A percentile compares a stretch with the other conserved stretches of the same genome.
These are phyloP conservation scores for Gaeumannomyces tritici DNA, from an alignment of 2,329 filamentous ascomycete species.

Conservation along the genomic window DNA sequence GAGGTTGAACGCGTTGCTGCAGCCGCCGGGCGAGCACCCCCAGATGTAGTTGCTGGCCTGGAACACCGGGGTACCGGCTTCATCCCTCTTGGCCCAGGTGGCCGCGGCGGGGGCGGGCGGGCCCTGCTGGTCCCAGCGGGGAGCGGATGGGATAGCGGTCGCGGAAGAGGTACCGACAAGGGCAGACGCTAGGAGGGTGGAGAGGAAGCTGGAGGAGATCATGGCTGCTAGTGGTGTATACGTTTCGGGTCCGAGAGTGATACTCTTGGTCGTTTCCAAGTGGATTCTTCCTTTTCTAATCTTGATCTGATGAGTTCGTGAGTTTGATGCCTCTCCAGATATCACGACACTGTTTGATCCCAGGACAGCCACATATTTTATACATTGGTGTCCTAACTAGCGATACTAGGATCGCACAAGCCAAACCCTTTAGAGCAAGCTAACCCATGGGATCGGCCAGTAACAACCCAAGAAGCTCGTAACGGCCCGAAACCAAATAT, in stretches of 20 bases:
- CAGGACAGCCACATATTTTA: not conserved
- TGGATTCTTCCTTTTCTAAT: not conserved
- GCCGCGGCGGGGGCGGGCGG: no score
- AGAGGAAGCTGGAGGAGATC: not conserved
- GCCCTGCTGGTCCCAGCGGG: not conserved
- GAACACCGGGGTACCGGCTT: not conserved
- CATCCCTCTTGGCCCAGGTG: not conserved
- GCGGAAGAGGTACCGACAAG: not conserved
- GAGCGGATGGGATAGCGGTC: not conserved
- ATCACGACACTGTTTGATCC: not conserved
- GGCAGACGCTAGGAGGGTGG: not conserved
- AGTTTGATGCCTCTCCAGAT: not conserved
- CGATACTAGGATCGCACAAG: not conserved
- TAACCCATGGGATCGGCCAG: not conserved
- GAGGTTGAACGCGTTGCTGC: conserved; percentile 15
- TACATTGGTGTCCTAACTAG: not conserved
- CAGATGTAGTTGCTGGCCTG: not conserved
- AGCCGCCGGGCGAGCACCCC: conserved; percentile 16
- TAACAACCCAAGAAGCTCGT: not conserved
- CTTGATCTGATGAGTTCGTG: not conserved
- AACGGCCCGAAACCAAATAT: not conserved
- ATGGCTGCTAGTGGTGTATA: not conserved
- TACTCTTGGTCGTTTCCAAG: not conserved
- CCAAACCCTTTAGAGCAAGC: not conserved
- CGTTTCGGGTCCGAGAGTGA: not conserved